Conservation (phyloP, 306 rosid species). For the Glycine tomentella region DNA sequence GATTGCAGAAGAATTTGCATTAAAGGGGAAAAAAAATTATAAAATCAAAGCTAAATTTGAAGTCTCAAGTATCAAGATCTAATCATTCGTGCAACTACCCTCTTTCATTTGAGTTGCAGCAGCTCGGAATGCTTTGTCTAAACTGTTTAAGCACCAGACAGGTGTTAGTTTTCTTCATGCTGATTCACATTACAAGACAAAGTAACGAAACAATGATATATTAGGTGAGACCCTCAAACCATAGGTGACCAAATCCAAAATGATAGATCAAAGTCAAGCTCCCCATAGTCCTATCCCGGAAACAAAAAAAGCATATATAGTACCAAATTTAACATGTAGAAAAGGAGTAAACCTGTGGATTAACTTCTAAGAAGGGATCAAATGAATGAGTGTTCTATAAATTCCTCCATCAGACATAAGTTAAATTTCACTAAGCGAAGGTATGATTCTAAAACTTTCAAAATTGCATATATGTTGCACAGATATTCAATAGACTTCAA, state of each 20-base stretch:
- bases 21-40: background rate
- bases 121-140: background rate
- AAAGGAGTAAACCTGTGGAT: background rate
- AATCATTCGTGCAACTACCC: background rate
- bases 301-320: background rate
- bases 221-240: background rate
- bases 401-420: background rate
- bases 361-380: background rate
- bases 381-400: background rate
- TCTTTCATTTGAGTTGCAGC: background rate
- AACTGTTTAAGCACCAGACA: background rate
- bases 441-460: background rate
- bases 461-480: background rate
- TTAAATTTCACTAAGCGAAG: background rate
- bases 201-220: background rate
- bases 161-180: background rate
- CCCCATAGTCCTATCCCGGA: background rate
- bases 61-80: background rate
- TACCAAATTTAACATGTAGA: background rate
- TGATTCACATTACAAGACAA: background rate
- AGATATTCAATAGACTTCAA: background rate
- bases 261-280: conserved; percentile 1
- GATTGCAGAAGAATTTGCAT: background rate
- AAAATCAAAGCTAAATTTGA: background rate
- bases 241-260: background rate